Base-by-base conservation (phyloP, 306 rosid species). In the Ceratonia siliqua region DNA sequence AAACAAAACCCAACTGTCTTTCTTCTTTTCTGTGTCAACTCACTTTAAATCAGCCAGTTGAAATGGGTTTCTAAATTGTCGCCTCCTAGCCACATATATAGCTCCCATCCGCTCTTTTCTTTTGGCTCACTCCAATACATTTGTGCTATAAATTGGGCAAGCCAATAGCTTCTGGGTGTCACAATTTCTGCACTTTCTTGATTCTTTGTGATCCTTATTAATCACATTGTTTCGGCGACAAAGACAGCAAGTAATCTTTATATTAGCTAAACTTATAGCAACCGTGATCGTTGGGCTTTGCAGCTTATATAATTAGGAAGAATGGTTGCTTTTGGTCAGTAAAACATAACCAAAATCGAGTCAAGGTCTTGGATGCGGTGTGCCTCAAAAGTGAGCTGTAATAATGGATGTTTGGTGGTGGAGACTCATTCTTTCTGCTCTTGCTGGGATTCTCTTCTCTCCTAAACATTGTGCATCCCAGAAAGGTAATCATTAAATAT, bases 131-230 rank as follows among this genome's bases (percentile, higher is more conserved):
- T 39, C n/a, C n/a, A n/a, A 57, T 5, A 72, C 36, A 35, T 41
- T 27, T 18, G 69, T 59, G 38, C 18, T 46, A 73, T 28, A 59
- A 41, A 68, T 49, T 18, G 25, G 50, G 72, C 10, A 22, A 38
- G 12, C 11, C 14, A 54, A 62, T 24, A 3, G 54, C 52, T 32
- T 30, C 12, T 49, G 59, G 42, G 49, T 0, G 43, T 71, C 87
- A 87, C 79, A 84, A 58, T 28, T 14, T 76, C 20, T 69, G 74
- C 85, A 73, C 77, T 84, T 85, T 87, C 88, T 84, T 84, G 85
- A 70, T 67, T 78, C 32, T 75, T 48, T 42, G 76, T 43, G 64
- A 28, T 35, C 78, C 72, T 42, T 45, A 36, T 41, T 52, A 49
- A 21, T 20, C 32, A 38, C 12, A 21, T 7, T n/a, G 18, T 30